Evolutionary conservation across 139 green algal genomes (phyloP).

Genomic region (Nannochloris sp.): DNA sequence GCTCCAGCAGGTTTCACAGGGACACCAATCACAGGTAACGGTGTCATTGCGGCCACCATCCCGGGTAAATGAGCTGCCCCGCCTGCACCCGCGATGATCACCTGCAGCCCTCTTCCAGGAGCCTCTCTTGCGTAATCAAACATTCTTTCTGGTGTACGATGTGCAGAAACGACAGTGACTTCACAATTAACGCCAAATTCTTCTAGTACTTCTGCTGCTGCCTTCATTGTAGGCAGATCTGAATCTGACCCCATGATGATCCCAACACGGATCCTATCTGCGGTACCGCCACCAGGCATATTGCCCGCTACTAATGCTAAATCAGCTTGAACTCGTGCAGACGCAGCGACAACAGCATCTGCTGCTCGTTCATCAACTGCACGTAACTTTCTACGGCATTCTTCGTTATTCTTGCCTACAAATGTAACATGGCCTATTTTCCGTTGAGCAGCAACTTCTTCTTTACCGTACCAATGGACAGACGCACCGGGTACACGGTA

Average conservation of each 20-base stretch:
- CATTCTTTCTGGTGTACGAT: conserved; percentile 93
- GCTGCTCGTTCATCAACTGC: conserved; percentile 41
- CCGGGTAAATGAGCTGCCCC: conserved; percentile 93
- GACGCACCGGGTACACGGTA: conserved; percentile 46
- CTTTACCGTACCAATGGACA: conserved; percentile 96
- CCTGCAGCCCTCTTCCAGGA: conserved; percentile 53
- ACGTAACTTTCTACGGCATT: conserved; percentile 42
- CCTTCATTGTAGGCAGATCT: conserved; percentile 90
- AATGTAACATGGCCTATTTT: conserved; percentile 94
- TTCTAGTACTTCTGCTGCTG: conserved; percentile 60
- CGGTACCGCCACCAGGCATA: background rate
- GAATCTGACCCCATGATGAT: conserved; percentile 99
- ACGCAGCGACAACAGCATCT: conserved; percentile 1
- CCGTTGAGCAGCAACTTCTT: conserved; percentile 40
- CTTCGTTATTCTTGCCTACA: conserved; percentile 28
- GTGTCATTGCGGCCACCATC: conserved; percentile 94
- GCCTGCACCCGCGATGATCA: conserved; percentile 93
- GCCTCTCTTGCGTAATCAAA: conserved; percentile 82
- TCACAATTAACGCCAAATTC: conserved; percentile 71
- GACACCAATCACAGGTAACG: conserved; percentile 94
- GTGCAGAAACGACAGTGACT: conserved; percentile 88
- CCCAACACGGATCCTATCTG: conserved; percentile 50
- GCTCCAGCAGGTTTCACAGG: conserved; percentile 75
- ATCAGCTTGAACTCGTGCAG: background rate
- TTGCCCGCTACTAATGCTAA: conserved; percentile 1